Conservation (phyloP, 2,329 filamentous ascomycete genomes). For the Fusarium graminum region DNA sequence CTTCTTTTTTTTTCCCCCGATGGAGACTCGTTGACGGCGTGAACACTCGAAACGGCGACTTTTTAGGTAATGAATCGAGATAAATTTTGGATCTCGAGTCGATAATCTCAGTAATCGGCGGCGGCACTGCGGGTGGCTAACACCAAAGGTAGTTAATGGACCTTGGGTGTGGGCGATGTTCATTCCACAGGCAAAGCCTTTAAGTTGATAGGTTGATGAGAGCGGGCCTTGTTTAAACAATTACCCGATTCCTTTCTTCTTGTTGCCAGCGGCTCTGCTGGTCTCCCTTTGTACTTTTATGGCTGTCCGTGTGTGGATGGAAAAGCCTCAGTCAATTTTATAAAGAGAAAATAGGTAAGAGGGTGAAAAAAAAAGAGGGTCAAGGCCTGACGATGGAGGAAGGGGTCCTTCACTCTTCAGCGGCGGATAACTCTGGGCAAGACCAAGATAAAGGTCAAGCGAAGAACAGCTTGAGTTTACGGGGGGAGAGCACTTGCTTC, state of each 20-base stretch:
- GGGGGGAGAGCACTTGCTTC: background rate
- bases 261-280: constrained; percentile 25
- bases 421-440: constrained; percentile 8
- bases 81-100: constrained; percentile 4
- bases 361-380: constrained; percentile 24
- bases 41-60: constrained; percentile 34
- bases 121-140: constrained; percentile 39
- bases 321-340: constrained; percentile 14
- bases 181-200: constrained; percentile 38
- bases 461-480: constrained; percentile 5
- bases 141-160: constrained; percentile 19
- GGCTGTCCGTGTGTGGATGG: constrained; percentile 9
- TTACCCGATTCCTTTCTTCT: constrained; percentile 22
- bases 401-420: constrained; percentile 12
- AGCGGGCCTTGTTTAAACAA: constrained; percentile 29
- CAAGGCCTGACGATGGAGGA: constrained; percentile 27
- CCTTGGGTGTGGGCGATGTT: constrained; percentile 39
- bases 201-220: constrained; percentile 31
- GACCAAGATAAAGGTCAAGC: constrained; percentile 10
- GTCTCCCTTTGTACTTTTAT: constrained; percentile 10
- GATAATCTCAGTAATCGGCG: constrained; percentile 18
- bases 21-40: constrained; percentile 23
- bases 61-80: constrained; percentile 39
- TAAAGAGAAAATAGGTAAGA: constrained; percentile 4
- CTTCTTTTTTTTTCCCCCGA: background rate